Evolutionary conservation across 371 early-diverging fungal species (phyloP).

Genomic region (Circinella minor): DNA sequence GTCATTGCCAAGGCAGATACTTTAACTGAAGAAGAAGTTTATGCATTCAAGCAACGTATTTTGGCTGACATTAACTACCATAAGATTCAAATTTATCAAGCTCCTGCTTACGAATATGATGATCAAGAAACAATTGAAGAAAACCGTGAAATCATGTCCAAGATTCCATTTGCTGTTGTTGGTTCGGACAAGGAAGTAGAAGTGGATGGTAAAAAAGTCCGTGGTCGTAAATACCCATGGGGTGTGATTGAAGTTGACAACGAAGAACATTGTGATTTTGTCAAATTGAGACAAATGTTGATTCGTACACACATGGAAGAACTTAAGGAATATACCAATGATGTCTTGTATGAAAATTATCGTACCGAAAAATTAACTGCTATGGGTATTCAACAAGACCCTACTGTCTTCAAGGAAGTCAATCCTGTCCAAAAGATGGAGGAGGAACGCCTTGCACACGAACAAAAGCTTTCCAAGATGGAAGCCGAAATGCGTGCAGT

Average conservation of each 20-base stretch:
- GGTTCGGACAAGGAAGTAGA: conserved; percentile 93
- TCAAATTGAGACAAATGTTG: conserved; percentile 91
- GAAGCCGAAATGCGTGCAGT: conserved; percentile 97
- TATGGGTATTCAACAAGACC: conserved; percentile 85
- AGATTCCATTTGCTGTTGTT: conserved; percentile 97
- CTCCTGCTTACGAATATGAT: conserved; percentile 89
- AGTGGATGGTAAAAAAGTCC: conserved; percentile 81
- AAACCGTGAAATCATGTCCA: conserved; percentile 93
- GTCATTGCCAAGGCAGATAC: conserved; percentile 99
- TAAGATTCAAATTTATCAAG: conserved; percentile 94
- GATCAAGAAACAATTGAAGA: conserved; percentile 94
- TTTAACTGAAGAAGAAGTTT: conserved; percentile 94
- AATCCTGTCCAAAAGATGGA: conserved; percentile 90
- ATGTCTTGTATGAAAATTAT: conserved; percentile 95
- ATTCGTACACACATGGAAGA: conserved; percentile 92
- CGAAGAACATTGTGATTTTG: conserved; percentile 93
- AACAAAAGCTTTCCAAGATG: conserved; percentile 96
- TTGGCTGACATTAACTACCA: conserved; percentile 91
- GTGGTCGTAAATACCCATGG: conserved; percentile 96
- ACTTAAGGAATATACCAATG: conserved; percentile 92
- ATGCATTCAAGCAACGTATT: conserved; percentile 90
- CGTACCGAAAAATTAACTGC: conserved; percentile 88
- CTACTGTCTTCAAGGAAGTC: conserved; percentile 82
- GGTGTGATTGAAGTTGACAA: conserved; percentile 95
- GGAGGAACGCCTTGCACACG: conserved; percentile 91